Percentiles rank a stretch among this genome's conserved stretches.
Evolutionary conservation across 169 alveolate species (phyloP).

Genomic region (Cryptosporidium muris): DNA sequence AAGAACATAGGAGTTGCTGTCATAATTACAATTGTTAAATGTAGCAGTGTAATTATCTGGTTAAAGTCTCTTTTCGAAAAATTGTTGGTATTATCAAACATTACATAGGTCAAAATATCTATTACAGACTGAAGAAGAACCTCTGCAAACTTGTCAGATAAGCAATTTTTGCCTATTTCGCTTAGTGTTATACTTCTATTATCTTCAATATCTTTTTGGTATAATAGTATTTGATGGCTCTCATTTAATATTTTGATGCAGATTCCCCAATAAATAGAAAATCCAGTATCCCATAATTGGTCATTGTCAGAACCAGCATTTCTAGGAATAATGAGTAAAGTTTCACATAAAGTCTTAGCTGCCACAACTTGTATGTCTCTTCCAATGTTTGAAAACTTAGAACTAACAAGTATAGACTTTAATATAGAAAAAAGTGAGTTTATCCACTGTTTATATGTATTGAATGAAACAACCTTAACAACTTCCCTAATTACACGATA

Average conservation of each 20-base stretch:
- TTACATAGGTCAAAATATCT: conserved; percentile 16
- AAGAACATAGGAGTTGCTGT: conserved; percentile 45
- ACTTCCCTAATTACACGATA: conserved; percentile 32
- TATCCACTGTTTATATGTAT: too few species aligned
- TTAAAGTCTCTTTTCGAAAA: not conserved
- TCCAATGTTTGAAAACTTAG: not conserved
- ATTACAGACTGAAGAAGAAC: conserved; percentile 31
- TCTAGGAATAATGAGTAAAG: conserved; percentile 7
- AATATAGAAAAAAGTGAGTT: not conserved
- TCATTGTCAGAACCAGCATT: not conserved
- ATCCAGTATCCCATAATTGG: conserved; percentile 8
- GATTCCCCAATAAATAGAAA: not conserved
- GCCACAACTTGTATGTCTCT: conserved; percentile 34
- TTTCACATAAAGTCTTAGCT: conserved; percentile 25
- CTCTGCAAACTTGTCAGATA: conserved; percentile 67
- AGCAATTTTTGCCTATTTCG: conserved; percentile 8
- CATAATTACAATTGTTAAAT: conserved; percentile 29
- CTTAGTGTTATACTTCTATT: conserved; percentile 11
- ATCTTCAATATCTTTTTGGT: not conserved
- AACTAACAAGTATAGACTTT: not conserved
- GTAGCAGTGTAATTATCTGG: not conserved
- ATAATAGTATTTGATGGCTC: not conserved
- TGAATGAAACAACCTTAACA: not conserved
- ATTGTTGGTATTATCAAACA: not conserved
- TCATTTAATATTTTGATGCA: not conserved